Conservation (phyloP, 2,329 filamentous ascomycete genomes). For the Aspergillus spinulosporus region DNA sequence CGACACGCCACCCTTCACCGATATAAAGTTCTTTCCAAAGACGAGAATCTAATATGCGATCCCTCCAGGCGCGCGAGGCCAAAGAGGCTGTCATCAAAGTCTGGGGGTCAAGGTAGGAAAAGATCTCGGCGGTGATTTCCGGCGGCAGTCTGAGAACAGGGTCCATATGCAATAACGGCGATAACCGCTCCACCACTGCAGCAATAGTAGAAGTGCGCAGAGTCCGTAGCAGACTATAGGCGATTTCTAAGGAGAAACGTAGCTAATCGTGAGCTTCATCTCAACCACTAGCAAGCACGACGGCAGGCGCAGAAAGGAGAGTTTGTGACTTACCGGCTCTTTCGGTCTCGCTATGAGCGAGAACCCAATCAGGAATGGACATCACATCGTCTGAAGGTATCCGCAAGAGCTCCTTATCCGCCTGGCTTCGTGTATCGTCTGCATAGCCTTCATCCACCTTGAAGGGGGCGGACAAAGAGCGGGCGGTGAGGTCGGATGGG, state of each 20-base stretch:
- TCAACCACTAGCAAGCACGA: constrained; percentile 1
- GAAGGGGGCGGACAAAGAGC: constrained; percentile 45
- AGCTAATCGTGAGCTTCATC: constrained; percentile 15
- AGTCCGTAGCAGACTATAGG: constrained; percentile 73
- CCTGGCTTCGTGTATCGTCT: constrained; percentile 63
- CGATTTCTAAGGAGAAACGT: constrained; percentile 63
- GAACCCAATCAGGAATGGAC: constrained; percentile 56
- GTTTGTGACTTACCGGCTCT: constrained; percentile 51
- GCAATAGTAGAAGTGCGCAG: constrained; percentile 78
- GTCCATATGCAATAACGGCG: constrained; percentile 86
- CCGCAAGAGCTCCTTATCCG: constrained; percentile 40
- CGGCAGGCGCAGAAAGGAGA: constrained; percentile 9
- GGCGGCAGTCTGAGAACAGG: constrained; percentile 82
- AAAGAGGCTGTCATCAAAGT: constrained; percentile 78
- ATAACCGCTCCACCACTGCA: constrained; percentile 75
- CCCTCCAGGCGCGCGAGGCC: constrained; percentile 79
- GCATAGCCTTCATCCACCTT: constrained; percentile 85
- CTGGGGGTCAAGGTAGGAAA: constrained; percentile 78
- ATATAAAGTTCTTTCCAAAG: constrained; percentile 84
- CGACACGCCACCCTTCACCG: constrained; percentile 80
- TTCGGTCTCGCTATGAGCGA: constrained; percentile 55
- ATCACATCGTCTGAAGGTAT: constrained; percentile 42
- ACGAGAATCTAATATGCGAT: constrained; percentile 75
- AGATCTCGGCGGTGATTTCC: constrained; percentile 86
- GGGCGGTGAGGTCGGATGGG: constrained; percentile 29